Percentiles rank a stretch among this genome's conserved stretches.
Evolutionary conservation across 192 early-diverging fungal species (phyloP).

Genomic region (Gaertneriomyces semiglobifer): DNA sequence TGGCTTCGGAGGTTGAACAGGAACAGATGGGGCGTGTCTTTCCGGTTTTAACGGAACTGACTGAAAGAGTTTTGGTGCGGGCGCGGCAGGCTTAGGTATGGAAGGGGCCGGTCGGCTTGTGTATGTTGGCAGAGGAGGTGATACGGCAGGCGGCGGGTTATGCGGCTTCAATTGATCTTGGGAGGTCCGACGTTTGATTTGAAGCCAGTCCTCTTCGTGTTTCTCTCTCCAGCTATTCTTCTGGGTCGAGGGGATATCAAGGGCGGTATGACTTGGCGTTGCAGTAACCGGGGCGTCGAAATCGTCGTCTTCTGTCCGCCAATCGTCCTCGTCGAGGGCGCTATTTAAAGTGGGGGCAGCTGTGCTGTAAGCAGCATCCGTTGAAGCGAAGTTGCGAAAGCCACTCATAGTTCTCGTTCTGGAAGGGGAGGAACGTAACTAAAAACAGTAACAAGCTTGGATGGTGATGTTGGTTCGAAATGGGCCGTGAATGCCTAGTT

Average conservation of each 20-base stretch:
- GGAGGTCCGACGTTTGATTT: neutral
- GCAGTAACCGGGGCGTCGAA: constrained; percentile 1
- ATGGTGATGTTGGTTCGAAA: no score
- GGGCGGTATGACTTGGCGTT: neutral
- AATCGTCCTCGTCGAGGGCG: constrained; percentile 38
- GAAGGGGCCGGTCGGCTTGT: constrained; percentile 2
- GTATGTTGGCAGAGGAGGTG: neutral
- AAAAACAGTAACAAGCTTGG: no score
- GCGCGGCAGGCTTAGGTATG: constrained; percentile 7
- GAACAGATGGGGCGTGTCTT: no score
- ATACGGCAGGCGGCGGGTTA: neutral
- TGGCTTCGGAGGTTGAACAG: no score
- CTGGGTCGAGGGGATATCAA: constrained; percentile 12
- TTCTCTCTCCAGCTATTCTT: constrained; percentile 29
- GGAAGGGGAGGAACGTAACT: no score
- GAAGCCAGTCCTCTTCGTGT: constrained; percentile 25
- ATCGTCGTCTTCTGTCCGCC: constrained; percentile 25
- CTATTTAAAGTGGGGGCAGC: constrained; percentile 23
- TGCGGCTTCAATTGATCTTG: neutral
- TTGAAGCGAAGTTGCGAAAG: constrained; percentile 30
- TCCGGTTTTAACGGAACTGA: neutral
- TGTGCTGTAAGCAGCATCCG: neutral
- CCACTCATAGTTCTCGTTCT: constrained; percentile 23
- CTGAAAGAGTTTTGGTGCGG: neutral
- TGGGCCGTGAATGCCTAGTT: no score